Evolutionary conservation across 331 rosid genomes (phyloP), one percentile per base, ranked within the genome.

Genomic region (Erythrophleum ivorense): DNA sequence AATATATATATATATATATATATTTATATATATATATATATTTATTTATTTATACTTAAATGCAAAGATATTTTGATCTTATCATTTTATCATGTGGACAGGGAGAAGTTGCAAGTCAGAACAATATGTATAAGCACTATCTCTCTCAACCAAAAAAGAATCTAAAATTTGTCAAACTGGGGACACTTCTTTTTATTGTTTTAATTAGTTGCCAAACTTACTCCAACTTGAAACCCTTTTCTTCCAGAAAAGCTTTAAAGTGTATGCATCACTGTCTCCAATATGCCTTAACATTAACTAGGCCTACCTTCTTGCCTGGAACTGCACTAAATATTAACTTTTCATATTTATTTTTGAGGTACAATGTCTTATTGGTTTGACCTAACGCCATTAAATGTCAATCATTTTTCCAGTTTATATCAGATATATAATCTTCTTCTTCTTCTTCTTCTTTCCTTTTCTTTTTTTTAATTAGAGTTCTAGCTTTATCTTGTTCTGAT

Each of bases 151-250:
- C 2, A 2, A 13, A 4, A 62, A 33, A 89, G 90, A 87, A 87
- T 89, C 88, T 87, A 81, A 74, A 68, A 75, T 75, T 82, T 85
- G 87, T 87, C 89, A 85, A 85, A 89, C 82, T 77, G 83, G 88
- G 85, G 84, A 78, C 88, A 85, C 87, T 33, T 40, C 7, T 55
- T 84, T 79, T 70, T 34, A 29, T 46, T 77, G 81, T 79, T 84
- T 82, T 71, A 63, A 63, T 31, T 63, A 84, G 88, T 82, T 85
- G 80, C 86, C 83, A 81, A 84, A 71, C 72, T 86, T 65, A 82
- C 88, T 88, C 85, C 90, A 88, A 86, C 90, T 84, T 75, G 54
- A n/a, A 68, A 57, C 68, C 82, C 69, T 82, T 83, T 75, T 88
- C 73, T 81, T 6, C 36, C 49, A 80, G 8, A 33, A 84, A 87